Base-by-base conservation (phyloP, 1,139 yeast genomes). In the Blastobotrys malaysiensis region DNA sequence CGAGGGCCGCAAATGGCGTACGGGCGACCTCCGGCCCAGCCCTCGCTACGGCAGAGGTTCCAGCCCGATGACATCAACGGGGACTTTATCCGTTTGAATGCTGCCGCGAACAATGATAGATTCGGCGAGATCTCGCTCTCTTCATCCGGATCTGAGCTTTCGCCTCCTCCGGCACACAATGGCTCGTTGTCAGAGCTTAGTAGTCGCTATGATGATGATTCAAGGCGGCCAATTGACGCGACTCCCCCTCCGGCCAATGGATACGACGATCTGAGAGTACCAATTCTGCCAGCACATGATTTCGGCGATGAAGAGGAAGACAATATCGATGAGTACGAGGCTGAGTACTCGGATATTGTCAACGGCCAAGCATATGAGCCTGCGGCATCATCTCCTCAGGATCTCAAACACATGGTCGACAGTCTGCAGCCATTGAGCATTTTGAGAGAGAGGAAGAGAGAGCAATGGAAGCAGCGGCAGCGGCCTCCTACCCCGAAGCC, bases 11-110 rank as follows among this genome's bases (percentile, higher is more conserved):
- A 26, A 48, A 46, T 18, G 26, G 20, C 46, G 43, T 50, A 52
- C 19, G 57, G 58, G 6, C 49, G 54, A 16, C 58, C 57, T 5
- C 49, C 55, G 46, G 52, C 49, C 43, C 52, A 51, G 44, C 58
- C 58, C 19, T 52, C 58, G 9, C 57, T 54, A 45, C 58, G 57
- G 36, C 31, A 53, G 36, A 44, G 52, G 14, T 19, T 43, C 43
- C 26, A 21, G 43, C 19, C 47, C 13, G 16, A 21, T 26, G 48
- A 43, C 46, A 11, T n/a, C 9, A 43, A 18, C 22, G 45, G 46
- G 20, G 24, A 44, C 26, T 44, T 44, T 18, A 13, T 20, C 13
- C 22, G 24, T 16, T 1, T n/a, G 14, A 44, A n/a, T 6, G 24
- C 26, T 20, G 46, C 46, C 4, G 16, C 46, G 22, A 20, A 22